phyloP scores from a whole-genome alignment of 116 monocot species.

The Iris pallida region DNA sequence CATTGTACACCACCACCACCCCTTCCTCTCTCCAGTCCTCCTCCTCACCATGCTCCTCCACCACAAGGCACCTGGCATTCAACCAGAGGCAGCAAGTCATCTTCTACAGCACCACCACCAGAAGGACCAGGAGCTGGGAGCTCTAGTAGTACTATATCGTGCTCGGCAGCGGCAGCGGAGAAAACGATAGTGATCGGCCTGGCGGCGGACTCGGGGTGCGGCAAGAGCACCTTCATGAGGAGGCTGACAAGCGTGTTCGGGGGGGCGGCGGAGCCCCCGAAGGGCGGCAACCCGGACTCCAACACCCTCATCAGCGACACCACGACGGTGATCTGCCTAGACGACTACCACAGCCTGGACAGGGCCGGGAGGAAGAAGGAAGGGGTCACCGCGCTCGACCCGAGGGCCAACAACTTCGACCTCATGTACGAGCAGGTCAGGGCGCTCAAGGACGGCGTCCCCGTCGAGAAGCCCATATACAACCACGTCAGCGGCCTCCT shows the following conservation, averaged over 20 bases:
- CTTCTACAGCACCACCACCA: conserved; percentile 29
- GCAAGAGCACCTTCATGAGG: conserved; percentile 99
- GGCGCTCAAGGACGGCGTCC: conserved; percentile 64
- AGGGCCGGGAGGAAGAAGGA: conserved; percentile 84
- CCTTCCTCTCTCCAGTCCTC: conserved; percentile 35
- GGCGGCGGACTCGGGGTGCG: conserved; percentile 95
- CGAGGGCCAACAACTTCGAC: conserved; percentile 85
- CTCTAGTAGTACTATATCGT: conserved; percentile 25
- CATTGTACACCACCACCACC: conserved; percentile 34
- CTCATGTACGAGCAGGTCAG: conserved; percentile 95
- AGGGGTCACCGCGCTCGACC: conserved; percentile 85
- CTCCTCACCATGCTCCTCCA: neutral
- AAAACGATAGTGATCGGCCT: conserved; percentile 82
- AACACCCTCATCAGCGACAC: conserved; percentile 93
- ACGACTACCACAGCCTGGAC: conserved; percentile 89
- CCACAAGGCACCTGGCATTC: conserved; percentile 34
- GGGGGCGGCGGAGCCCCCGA: conserved; percentile 73
- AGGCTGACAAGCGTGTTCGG: conserved; percentile 92
- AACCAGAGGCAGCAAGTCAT: conserved; percentile 36
- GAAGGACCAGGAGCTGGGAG: neutral
- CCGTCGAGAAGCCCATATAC: conserved; percentile 94
- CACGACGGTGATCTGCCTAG: conserved; percentile 88
- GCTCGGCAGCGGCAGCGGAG: conserved; percentile 41
- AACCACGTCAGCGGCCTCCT: conserved; percentile 86
- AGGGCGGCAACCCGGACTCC: conserved; percentile 86